Evolutionary conservation across 208 protist species (phyloP).

Genomic region (Crithidia expoeki): DNA sequence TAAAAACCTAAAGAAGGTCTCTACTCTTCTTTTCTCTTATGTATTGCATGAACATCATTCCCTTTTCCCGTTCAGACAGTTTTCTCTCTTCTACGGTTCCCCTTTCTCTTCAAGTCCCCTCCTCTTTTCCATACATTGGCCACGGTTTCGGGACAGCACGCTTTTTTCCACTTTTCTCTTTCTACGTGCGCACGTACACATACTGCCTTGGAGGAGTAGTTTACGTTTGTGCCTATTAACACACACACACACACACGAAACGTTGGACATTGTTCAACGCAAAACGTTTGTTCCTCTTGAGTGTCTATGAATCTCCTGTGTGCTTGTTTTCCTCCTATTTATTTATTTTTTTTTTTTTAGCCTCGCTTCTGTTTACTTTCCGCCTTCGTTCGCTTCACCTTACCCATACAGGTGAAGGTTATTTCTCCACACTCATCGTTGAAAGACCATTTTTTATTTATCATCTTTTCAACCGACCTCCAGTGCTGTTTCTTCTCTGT

Average conservation of each 20-base stretch:
- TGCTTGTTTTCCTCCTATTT: no score
- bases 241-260: background rate
- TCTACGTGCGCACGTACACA: background rate
- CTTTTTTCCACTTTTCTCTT: slow-evolving; percentile 7
- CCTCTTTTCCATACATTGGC: slow-evolving; percentile 2
- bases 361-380: no score
- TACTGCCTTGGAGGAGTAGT: background rate
- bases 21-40: background rate
- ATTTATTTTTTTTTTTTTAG: no score
- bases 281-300: no score
- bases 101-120: background rate
- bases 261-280: no score
- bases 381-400: no score
- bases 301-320: no score
- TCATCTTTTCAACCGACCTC: background rate
- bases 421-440: no score
- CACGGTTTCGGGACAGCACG: slow-evolving; percentile 2
- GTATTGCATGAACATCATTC: background rate
- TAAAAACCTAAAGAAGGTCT: no score
- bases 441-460: background rate
- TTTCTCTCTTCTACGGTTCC: background rate
- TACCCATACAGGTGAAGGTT: no score
- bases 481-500: background rate
- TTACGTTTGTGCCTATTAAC: background rate
- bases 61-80: no score